Conservation (phyloP, 306 rosid species). For the Acmispon strigosus region DNA sequence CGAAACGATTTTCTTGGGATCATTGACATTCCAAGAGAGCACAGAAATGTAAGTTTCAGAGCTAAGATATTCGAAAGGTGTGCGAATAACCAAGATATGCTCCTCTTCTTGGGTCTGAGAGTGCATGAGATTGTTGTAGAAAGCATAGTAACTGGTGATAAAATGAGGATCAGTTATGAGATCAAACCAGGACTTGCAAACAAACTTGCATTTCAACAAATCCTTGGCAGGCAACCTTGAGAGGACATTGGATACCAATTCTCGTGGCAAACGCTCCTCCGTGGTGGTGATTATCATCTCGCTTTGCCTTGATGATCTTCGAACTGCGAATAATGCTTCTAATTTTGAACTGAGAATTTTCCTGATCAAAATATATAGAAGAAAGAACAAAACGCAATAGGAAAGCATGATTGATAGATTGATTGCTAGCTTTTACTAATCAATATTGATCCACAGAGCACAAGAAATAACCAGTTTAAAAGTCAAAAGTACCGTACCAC, state of each 20-base stretch:
- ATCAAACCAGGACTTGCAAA: constrained; percentile 13
- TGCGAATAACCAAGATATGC: constrained; percentile 3
- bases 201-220: not conserved
- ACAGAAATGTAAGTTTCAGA: constrained; percentile 3
- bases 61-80: too few species aligned
- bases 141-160: not conserved
- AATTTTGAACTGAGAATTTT: not conserved
- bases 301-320: not conserved
- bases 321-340: not conserved
- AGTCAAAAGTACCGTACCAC: too few species aligned
- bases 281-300: not conserved
- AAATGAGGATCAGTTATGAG: constrained; percentile 13
- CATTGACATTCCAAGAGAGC: too few species aligned
- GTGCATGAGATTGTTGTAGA: not conserved
- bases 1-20: too few species aligned
- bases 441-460: too few species aligned
- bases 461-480: too few species aligned
- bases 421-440: too few species aligned
- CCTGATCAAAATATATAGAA: not conserved
- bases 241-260: constrained; percentile 15
- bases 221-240: not conserved
- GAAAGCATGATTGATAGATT: not conserved
- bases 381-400: not conserved
- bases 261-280: not conserved
- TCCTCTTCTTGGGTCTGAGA: not conserved